These are phyloP conservation scores for Exserohilum turcica DNA, from an alignment of 2,329 filamentous ascomycete genomes.

Conservation along the genomic window DNA sequence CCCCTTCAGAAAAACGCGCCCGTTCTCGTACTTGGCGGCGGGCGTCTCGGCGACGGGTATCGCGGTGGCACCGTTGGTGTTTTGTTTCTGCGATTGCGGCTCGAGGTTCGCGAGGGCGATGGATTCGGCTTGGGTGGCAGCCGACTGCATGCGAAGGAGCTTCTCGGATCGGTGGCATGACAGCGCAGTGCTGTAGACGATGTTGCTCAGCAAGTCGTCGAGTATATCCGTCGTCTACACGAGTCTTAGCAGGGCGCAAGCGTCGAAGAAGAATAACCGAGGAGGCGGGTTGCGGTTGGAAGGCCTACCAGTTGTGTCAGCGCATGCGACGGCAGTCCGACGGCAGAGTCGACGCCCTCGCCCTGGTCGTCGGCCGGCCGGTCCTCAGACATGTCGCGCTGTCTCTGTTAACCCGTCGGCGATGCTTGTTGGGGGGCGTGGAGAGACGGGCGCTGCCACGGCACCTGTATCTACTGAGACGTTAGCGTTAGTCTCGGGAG, in stretches of 20 bases:
- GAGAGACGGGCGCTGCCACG: slow-evolving; percentile 15
- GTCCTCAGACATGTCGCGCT: slow-evolving; percentile 45
- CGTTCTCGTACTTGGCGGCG: slow-evolving; percentile 72
- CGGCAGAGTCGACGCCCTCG: slow-evolving; percentile 33
- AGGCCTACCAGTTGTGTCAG: slow-evolving; percentile 41
- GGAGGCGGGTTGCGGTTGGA: slow-evolving; percentile 9
- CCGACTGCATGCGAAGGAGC: slow-evolving; percentile 69
- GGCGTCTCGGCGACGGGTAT: slow-evolving; percentile 63
- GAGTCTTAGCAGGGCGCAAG: slow-evolving; percentile 33
- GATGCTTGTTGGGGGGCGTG: slow-evolving; percentile 18
- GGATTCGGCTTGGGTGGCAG: slow-evolving; percentile 54
- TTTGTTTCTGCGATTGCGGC: slow-evolving; percentile 40
- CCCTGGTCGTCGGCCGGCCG: slow-evolving; percentile 36
- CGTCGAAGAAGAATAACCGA: slow-evolving; percentile 10
- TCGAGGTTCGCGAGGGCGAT: slow-evolving; percentile 46
- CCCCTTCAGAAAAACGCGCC: slow-evolving; percentile 69
- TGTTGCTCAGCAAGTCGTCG: slow-evolving; percentile 76
- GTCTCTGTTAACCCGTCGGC: slow-evolving; percentile 27
- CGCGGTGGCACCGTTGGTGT: slow-evolving; percentile 51
- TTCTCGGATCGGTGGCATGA: slow-evolving; percentile 81
- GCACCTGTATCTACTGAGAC: slow-evolving; percentile 26
- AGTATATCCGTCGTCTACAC: slow-evolving; percentile 58
- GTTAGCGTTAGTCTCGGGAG: slow-evolving; percentile 28
- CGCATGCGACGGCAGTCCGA: slow-evolving; percentile 34
- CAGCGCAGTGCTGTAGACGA: slow-evolving; percentile 75